phyloP scores from a whole-genome alignment of 2,329 filamentous ascomycete genomes.

The Chrysoporthe cubensis region DNA sequence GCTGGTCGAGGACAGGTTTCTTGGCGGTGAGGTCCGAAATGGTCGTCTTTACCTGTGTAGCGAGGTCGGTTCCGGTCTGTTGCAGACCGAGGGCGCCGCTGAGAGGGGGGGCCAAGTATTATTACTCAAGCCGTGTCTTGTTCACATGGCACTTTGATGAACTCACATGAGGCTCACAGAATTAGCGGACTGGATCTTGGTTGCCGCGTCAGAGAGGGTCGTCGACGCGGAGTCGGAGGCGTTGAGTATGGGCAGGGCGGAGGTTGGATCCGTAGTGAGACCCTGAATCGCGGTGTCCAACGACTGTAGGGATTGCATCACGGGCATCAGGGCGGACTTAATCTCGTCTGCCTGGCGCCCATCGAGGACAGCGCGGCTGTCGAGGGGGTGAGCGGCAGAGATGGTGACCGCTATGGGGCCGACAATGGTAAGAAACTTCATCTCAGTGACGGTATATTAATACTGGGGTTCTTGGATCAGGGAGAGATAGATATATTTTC shows the following conservation, averaged over 20 bases:
- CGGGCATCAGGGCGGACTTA: constrained; percentile 18
- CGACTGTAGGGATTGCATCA: constrained; percentile 20
- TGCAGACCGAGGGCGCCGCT: constrained; percentile 35
- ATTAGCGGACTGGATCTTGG: constrained; percentile 22
- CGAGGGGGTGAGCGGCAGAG: constrained; percentile 9
- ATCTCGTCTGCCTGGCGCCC: constrained; percentile 19
- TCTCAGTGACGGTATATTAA: neutral
- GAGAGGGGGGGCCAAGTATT: constrained; percentile 5
- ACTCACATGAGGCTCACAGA: constrained; percentile 6
- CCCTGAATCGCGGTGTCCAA: constrained; percentile 23
- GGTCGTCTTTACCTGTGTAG: constrained; percentile 22
- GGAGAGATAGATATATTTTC: no score
- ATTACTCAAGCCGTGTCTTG: neutral
- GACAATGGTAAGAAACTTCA: constrained; percentile 15
- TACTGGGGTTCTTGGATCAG: no score
- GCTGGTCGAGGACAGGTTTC: constrained; percentile 20
- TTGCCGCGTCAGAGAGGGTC: constrained; percentile 15
- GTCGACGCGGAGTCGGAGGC: constrained; percentile 13
- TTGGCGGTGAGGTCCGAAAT: constrained; percentile 21
- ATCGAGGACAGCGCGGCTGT: neutral
- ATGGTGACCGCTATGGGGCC: constrained; percentile 7
- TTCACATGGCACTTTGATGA: neutral
- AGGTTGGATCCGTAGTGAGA: constrained; percentile 17
- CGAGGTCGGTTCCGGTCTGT: constrained; percentile 21
- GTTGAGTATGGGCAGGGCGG: constrained; percentile 19